Evolutionary conservation across 225 moss, liverwort and hornwort species (phyloP).

Genomic region (Neckera pumila): DNA sequence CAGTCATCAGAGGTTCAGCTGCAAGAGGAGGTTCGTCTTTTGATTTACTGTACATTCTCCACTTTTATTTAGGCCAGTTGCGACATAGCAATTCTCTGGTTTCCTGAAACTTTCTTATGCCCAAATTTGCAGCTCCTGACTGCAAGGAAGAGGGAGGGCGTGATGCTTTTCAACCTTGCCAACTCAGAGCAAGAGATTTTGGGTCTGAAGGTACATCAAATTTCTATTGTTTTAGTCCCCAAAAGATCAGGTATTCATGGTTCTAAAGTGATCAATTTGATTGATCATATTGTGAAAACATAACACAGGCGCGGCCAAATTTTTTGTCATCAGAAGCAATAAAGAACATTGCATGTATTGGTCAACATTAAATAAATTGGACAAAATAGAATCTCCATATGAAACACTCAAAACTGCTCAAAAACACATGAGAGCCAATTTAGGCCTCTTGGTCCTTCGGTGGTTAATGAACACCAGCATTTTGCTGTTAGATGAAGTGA

Average conservation of each 20-base stretch:
- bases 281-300: neutral
- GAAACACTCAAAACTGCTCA: neutral
- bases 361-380: neutral
- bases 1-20: conserved; percentile 55
- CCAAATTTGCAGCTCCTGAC: conserved; percentile 32
- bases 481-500: neutral
- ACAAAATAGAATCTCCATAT: neutral
- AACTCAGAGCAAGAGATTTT: conserved; percentile 73
- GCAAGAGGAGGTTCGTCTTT: conserved; percentile 62
- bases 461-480: neutral
- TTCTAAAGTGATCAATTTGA: neutral
- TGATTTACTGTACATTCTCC: neutral
- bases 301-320: neutral
- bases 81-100: neutral
- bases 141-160: conserved; percentile 60
- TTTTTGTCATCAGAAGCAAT: neutral
- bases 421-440: neutral
- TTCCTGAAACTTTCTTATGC: neutral
- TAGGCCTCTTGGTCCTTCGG: neutral
- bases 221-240: neutral
- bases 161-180: conserved; percentile 71
- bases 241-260: neutral
- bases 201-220: conserved; percentile 49
- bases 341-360: neutral
- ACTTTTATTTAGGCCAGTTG: neutral